Evolutionary conservation across 345 rosid genomes (phyloP).

Genomic region (Gossypium bickii): DNA sequence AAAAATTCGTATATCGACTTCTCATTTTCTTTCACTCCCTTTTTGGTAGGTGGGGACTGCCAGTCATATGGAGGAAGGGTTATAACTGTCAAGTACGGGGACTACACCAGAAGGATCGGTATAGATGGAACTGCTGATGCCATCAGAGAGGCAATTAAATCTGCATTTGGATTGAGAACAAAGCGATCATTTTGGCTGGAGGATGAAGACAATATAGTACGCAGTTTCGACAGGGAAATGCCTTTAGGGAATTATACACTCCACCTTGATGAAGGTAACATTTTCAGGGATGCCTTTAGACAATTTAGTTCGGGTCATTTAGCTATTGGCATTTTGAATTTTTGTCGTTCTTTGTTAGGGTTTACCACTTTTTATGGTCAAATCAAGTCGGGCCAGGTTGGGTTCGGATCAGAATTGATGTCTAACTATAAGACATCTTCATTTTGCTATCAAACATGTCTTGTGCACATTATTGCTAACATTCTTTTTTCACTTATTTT

Average conservation of each 20-base stretch:
- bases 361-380: background rate
- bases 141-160: slow-evolving; percentile 80
- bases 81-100: slow-evolving; percentile 82
- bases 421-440: background rate
- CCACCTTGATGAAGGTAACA: slow-evolving; percentile 83
- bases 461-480: background rate
- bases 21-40: background rate
- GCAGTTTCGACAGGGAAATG: slow-evolving; percentile 90
- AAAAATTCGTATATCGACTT: background rate
- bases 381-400: background rate
- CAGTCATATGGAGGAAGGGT: slow-evolving; percentile 87
- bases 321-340: background rate
- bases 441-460: background rate
- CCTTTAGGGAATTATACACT: slow-evolving; percentile 86
- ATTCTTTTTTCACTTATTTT: background rate
- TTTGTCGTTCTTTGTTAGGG: background rate
- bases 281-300: background rate
- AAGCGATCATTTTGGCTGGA: slow-evolving; percentile 95
- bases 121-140: slow-evolving; percentile 84
- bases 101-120: slow-evolving; percentile 87
- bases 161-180: slow-evolving; percentile 81
- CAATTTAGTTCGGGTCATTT: background rate
- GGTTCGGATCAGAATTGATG: background rate
- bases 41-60: slow-evolving; percentile 53
- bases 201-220: slow-evolving; percentile 85